These are phyloP conservation scores for Helianthus annuus DNA, from an alignment of 129 eudicot species.

Conservation along the genomic window DNA sequence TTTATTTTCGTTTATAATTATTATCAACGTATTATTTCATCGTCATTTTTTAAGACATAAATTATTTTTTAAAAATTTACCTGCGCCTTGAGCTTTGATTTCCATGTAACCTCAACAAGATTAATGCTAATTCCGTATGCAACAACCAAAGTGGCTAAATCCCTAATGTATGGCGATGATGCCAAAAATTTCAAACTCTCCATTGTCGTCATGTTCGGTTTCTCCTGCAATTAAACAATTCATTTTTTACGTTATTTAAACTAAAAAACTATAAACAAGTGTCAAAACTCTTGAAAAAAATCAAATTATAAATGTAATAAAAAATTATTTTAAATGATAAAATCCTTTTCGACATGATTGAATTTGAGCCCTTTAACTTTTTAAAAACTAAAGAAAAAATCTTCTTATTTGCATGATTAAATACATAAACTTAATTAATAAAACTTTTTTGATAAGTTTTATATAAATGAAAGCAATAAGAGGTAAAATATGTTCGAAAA, in stretches of 20 bases:
- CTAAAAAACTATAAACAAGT: neutral
- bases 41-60: neutral
- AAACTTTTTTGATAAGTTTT: too few species aligned
- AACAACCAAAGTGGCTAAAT: slow-evolving; percentile 92
- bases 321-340: neutral
- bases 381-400: too few species aligned
- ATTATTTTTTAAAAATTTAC: slow-evolving; percentile 27
- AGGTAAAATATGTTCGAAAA: neutral
- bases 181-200: slow-evolving; percentile 98
- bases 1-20: neutral
- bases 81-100: slow-evolving; percentile 99
- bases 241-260: neutral
- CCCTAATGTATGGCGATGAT: slow-evolving; percentile 84
- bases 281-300: neutral
- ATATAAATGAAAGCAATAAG: too few species aligned
- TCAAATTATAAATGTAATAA: neutral
- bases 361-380: too few species aligned
- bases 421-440: too few species aligned
- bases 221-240: slow-evolving; percentile 56
- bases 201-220: slow-evolving; percentile 95
- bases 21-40: neutral
- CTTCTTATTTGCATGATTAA: too few species aligned
- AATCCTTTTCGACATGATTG: too few species aligned
- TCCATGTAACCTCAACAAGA: slow-evolving; percentile 99
- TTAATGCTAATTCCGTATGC: slow-evolving; percentile 97